A percentile compares a stretch with the other conserved stretches of the same genome.
phyloP scores from a whole-genome alignment of 2,329 filamentous ascomycete genomes.

The Ceratocystis albifundus region DNA sequence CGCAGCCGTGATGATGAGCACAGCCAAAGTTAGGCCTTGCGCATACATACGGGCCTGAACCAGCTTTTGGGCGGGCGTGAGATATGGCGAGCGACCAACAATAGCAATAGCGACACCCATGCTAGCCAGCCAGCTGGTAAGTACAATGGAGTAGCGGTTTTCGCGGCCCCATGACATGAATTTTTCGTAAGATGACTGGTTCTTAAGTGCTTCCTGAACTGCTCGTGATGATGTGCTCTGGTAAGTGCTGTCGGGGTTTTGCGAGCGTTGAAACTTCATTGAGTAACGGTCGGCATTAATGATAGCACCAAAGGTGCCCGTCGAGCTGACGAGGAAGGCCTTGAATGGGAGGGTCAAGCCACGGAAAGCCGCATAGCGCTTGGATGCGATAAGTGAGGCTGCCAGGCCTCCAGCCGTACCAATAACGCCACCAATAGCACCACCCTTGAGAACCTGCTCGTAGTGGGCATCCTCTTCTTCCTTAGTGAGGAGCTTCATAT shows the following conservation, averaged over 20 bases:
- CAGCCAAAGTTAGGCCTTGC: constrained; percentile 74
- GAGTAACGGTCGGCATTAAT: constrained; percentile 66
- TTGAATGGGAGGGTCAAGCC: constrained; percentile 79
- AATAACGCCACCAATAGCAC: constrained; percentile 56
- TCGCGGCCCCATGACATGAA: constrained; percentile 61
- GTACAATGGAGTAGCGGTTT: constrained; percentile 80
- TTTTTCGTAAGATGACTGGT: constrained; percentile 47
- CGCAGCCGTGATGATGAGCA: constrained; percentile 68
- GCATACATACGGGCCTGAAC: constrained; percentile 93
- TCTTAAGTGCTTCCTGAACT: constrained; percentile 42
- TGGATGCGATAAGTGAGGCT: constrained; percentile 56
- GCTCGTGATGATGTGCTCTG: constrained; percentile 50
- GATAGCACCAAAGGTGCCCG: constrained; percentile 77
- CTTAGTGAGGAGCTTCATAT: constrained; percentile 90
- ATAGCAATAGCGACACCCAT: constrained; percentile 65
- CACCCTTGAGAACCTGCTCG: constrained; percentile 66
- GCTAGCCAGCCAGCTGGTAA: constrained; percentile 66
- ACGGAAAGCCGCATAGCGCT: constrained; percentile 67
- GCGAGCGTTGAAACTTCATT: constrained; percentile 53
- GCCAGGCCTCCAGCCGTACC: constrained; percentile 56
- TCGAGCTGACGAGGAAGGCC: constrained; percentile 74
- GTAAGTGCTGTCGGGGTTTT: constrained; percentile 58
- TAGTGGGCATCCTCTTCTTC: constrained; percentile 88
- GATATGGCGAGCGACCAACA: constrained; percentile 65
- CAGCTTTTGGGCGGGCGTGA: constrained; percentile 70